Evolutionary conservation across 2,329 filamentous ascomycete species (phyloP).

Genomic region (Bisporella sp.): DNA sequence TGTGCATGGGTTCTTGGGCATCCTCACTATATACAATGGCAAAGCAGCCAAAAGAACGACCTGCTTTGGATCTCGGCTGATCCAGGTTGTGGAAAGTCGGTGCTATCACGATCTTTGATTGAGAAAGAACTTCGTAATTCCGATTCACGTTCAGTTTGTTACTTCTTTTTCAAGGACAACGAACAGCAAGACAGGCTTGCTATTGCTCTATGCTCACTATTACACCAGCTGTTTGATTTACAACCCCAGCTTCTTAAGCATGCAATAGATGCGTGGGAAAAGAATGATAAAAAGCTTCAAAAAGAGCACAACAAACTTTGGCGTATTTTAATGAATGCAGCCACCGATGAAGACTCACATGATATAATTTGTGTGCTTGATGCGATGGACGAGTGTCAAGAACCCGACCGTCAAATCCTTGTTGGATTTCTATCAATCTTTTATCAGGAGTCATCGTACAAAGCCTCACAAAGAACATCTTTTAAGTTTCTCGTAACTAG

Average conservation of each 20-base stretch:
- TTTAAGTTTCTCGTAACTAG: conserved; percentile 32
- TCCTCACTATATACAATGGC: conserved; percentile 24
- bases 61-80: conserved; percentile 30
- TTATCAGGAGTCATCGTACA: neutral
- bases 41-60: conserved; percentile 16
- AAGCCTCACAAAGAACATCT: neutral
- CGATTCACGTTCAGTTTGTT: conserved; percentile 26
- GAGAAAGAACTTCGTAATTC: conserved; percentile 19
- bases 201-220: neutral
- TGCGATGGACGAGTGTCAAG: conserved; percentile 33
- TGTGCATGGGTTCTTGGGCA: conserved; percentile 29
- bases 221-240: neutral
- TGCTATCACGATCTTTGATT: conserved; percentile 28
- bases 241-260: conserved; percentile 19
- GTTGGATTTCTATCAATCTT: conserved; percentile 5
- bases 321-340: conserved; percentile 26
- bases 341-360: conserved; percentile 21
- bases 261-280: conserved; percentile 10
- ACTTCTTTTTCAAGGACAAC: conserved; percentile 34
- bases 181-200: neutral
- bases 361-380: conserved; percentile 31
- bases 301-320: conserved; percentile 26
- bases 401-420: conserved; percentile 19
- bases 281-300: conserved; percentile 22
- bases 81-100: conserved; percentile 33